A percentile compares a stretch with the other conserved stretches of the same genome.
Conservation (phyloP, 345 rosid genomes). For the Eucalyptus curtisii region DNA sequence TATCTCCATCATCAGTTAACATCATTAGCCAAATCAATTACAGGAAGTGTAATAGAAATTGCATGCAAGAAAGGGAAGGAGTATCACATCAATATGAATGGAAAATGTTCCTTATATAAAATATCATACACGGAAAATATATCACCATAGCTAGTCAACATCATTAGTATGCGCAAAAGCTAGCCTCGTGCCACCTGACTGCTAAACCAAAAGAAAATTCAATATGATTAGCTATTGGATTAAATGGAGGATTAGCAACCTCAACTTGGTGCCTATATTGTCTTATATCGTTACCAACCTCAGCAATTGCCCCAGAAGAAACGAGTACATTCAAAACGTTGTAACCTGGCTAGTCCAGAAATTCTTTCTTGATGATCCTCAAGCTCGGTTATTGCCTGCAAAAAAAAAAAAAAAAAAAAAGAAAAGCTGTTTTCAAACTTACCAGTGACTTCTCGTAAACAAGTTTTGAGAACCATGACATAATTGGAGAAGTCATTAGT, state of each 20-base stretch:
- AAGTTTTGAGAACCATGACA: not conserved
- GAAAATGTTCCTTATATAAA: not conserved
- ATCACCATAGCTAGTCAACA: not conserved
- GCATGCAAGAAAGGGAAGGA: not conserved
- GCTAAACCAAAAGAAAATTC: not conserved
- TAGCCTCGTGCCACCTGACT: not conserved
- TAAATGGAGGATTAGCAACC: not conserved
- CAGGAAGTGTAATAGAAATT: not conserved
- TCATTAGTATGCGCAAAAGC: not conserved
- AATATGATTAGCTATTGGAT: not conserved
- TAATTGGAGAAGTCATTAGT: not conserved
- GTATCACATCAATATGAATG: not conserved
- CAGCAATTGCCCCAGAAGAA: conserved; percentile 38
- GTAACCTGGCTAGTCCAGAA: conserved; percentile 30
- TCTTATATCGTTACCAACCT: conserved; percentile 10
- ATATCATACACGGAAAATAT: not conserved
- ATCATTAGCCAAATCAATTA: not conserved
- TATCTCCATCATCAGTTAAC: not conserved
- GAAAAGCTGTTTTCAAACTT: not conserved
- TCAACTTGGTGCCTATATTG: not conserved
- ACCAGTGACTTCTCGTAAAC: not conserved
- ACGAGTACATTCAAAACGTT: conserved; percentile 12
- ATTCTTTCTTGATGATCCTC: conserved; percentile 22
- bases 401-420: not conserved
- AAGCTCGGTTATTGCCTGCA: conserved; percentile 25